Evolutionary conservation across 2,329 filamentous ascomycete genomes (phyloP), one percentile per base, ranked within the genome.

Genomic region (Pyrenophora graminea): DNA sequence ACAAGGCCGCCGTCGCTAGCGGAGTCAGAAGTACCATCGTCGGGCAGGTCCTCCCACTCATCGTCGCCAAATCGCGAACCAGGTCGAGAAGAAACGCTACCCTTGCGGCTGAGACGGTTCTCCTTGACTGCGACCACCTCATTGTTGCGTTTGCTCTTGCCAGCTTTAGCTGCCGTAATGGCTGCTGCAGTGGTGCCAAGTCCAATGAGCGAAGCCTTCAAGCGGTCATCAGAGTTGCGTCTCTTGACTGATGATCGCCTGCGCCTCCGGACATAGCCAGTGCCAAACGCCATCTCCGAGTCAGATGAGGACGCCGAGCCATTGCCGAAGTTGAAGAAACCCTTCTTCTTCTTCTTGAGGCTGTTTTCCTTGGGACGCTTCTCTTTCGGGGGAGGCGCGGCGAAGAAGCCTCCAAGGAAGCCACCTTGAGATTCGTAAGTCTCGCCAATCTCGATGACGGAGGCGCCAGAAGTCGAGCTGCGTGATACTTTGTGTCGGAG

Each of bases 401-500:
- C 79, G 48, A 91, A 75, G 46, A 84, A 79, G 33, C 85, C 82
- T 53, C 81, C 79, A 34, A 77, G 74, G 27, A 75, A 66, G 23
- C 67, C 67, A 18, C 66, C 59, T 47, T 79, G 75, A 6, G 76
- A 77, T 51, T 74, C 77, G 45, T 79, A 78, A 39, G 78, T 75
- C 33, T 79, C 80, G 41, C 87, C 88, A 45, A 90, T 85, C 63
- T 90, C 86, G 46, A 89, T 72, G 48, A 85, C 78, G 1, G 85
- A 87, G 13, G 80, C 82, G 36, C 80, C 80, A 36, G 63, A 66
- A 9, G 66, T 51, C 31, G 71, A 73, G 57, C 70, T 73, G 40
- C 68, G 64, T 32, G 70, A 73, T 13, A 64, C 65, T 34, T 69
- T 71, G 46, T 56, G 64, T 32, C 62, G 59, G 7, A 66, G 50